Evolutionary conservation across 2,329 filamentous ascomycete species (phyloP), one percentile per base, ranked within the genome.

Genomic region (Fusarium guadeloupense): DNA sequence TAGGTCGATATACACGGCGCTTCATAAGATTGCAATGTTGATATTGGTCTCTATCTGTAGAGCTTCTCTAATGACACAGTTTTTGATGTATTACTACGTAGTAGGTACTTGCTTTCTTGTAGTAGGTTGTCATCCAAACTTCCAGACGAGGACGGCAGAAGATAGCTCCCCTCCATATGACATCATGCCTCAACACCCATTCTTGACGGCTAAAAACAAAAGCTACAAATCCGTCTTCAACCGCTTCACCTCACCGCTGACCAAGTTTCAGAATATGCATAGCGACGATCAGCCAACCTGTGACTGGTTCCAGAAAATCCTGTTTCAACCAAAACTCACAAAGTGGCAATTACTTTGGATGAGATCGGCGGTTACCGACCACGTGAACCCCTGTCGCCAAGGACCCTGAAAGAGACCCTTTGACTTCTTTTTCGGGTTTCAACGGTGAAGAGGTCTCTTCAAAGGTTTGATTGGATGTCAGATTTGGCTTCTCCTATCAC

Each of bases 221-320:
- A 42, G 34, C 47, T 20, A 9, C 28, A 46, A 20, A 21, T 26
- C 44, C 28, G 34, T 31, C 21, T 21, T 20, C 28, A 16, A 40
- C 19, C 31, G 30, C 41, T 20, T 59, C 28, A 42, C 35, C 21
- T 51, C 43, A 51, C 42, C 21, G 30, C 34, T 40, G 44, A 23
- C 37, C 46, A 48, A 47, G 66, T 68, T 69, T 69, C 62, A 68
- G 53, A 62, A 63, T 62, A 49, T 64, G 62, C 62, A 66, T 9
- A 38, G 19, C 31, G 62, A 48, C 30, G 62, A 64, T 66, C 57
- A 51, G 28, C 39, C 51, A 59, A 44, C 45, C 39, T 53, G 47
- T 52, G 56, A 57, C 59, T 52, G 20, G 39, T 68, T 59, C 37
- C 41, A 62, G 59, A 62, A 66, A 69, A 64, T 59, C 46, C 49